phyloP scores from a whole-genome alignment of 2,329 filamentous ascomycete species.

The Penicillium sp. region DNA sequence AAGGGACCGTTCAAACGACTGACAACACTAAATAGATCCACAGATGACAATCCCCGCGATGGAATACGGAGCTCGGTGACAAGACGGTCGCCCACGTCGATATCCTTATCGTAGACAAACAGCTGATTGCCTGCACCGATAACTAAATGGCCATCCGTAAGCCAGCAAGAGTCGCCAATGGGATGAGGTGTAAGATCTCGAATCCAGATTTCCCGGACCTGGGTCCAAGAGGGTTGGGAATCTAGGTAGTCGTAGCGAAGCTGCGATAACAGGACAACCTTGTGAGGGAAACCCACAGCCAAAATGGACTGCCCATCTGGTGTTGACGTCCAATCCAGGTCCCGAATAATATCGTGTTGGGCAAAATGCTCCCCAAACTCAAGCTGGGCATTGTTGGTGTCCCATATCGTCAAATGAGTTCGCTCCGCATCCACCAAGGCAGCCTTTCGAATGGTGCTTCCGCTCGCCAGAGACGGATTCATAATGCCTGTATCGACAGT shows the following conservation, averaged over 20 bases:
- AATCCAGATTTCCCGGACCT: constrained; percentile 76
- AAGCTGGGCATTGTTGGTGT: constrained; percentile 72
- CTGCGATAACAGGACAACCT: constrained; percentile 75
- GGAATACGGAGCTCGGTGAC: constrained; percentile 53
- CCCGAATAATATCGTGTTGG: constrained; percentile 68
- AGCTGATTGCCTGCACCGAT: constrained; percentile 89
- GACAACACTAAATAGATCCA: constrained; percentile 76
- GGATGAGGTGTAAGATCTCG: constrained; percentile 79
- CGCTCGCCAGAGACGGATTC: constrained; percentile 72
- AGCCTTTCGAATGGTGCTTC: constrained; percentile 80
- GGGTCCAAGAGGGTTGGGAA: constrained; percentile 81
- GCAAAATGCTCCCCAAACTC: constrained; percentile 76
- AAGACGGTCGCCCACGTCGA: constrained; percentile 60
- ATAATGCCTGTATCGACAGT: constrained; percentile 72
- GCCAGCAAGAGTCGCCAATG: constrained; percentile 90
- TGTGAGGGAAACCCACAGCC: constrained; percentile 86
- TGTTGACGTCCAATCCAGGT: constrained; percentile 91
- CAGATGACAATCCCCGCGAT: constrained; percentile 46
- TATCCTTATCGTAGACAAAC: constrained; percentile 74
- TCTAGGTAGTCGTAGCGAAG: constrained; percentile 90
- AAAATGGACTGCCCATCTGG: constrained; percentile 84
- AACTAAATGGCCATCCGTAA: constrained; percentile 76
- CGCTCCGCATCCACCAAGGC: constrained; percentile 71
- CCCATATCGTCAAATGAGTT: constrained; percentile 83
- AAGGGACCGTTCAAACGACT: constrained; percentile 80